phyloP scores from a whole-genome alignment of 176 grass and related monocot genomes.

The Musa troglodytarum region DNA sequence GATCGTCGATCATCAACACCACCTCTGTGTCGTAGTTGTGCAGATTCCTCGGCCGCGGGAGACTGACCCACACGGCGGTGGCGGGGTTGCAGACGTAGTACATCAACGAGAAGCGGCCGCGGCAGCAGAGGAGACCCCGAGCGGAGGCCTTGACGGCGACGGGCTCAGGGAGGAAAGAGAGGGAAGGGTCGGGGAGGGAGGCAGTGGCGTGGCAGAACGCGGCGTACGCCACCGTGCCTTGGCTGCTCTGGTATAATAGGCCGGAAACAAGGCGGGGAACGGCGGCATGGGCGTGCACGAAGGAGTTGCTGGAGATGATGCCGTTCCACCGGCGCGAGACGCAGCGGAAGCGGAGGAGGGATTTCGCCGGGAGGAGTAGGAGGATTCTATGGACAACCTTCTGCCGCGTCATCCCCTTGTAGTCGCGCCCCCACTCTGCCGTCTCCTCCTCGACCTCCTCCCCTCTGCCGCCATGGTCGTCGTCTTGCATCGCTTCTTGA shows the following conservation, averaged over 20 bases:
- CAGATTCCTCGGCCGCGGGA: conserved; percentile 10
- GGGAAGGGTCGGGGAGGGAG: no score
- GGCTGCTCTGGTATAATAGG: conserved; percentile 5
- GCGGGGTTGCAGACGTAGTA: conserved; percentile 67
- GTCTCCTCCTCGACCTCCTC: no score
- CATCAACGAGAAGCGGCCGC: conserved; percentile 1
- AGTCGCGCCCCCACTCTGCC: neutral
- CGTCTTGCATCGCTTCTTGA: no score
- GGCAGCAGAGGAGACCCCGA: conserved; percentile 49
- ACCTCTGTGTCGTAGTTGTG: no score
- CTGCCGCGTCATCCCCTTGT: no score
- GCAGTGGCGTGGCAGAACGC: no score
- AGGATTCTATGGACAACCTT: no score
- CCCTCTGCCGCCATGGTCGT: no score
- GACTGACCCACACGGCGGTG: conserved; percentile 17
- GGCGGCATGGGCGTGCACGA: conserved; percentile 14
- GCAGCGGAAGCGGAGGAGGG: conserved; percentile 20
- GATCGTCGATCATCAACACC: no score
- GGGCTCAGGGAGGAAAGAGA: neutral
- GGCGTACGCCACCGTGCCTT: neutral
- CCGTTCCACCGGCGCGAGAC: conserved; percentile 9
- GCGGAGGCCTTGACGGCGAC: conserved; percentile 32
- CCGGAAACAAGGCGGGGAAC: conserved; percentile 9
- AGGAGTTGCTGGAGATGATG: conserved; percentile 22
- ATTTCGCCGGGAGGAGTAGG: no score